phyloP scores from a whole-genome alignment of 768 basidiomycete species.

The Kwoniella dejecticola region DNA sequence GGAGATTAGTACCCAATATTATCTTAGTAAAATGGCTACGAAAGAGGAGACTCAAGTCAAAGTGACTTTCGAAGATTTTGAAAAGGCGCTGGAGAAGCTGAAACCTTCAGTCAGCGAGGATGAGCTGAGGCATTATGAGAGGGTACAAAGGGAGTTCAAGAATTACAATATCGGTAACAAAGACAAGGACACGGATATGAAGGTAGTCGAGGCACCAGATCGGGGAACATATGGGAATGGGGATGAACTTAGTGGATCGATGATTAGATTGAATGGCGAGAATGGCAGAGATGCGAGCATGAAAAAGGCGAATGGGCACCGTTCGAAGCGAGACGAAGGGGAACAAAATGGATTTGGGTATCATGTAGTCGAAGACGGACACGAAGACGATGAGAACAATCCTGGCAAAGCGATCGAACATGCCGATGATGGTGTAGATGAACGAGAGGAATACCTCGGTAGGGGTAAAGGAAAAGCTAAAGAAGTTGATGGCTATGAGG shows the following conservation, averaged over 20 bases:
- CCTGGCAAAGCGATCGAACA: too few relatives aligned
- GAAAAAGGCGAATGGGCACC: neutral
- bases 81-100: conserved; percentile 65
- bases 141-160: conserved; percentile 68
- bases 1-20: conserved; percentile 75
- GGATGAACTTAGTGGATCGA: too few relatives aligned
- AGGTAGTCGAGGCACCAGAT: conserved; percentile 3
- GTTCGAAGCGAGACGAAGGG: neutral
- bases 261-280: neutral
- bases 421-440: too few relatives aligned
- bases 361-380: neutral
- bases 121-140: conserved; percentile 81
- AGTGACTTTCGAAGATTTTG: conserved; percentile 77
- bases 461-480: conserved; percentile 10
- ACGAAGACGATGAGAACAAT: neutral
- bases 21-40: conserved; percentile 77
- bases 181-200: conserved; percentile 56
- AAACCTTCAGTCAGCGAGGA: conserved; percentile 65
- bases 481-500: neutral
- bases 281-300: neutral
- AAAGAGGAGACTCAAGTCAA: conserved; percentile 70
- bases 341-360: neutral
- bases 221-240: too few relatives aligned
- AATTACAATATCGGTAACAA: conserved; percentile 27
- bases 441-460: too few relatives aligned